Conservation (phyloP, 2,329 filamentous ascomycete genomes). For the Pestalotiopsis sp. region DNA sequence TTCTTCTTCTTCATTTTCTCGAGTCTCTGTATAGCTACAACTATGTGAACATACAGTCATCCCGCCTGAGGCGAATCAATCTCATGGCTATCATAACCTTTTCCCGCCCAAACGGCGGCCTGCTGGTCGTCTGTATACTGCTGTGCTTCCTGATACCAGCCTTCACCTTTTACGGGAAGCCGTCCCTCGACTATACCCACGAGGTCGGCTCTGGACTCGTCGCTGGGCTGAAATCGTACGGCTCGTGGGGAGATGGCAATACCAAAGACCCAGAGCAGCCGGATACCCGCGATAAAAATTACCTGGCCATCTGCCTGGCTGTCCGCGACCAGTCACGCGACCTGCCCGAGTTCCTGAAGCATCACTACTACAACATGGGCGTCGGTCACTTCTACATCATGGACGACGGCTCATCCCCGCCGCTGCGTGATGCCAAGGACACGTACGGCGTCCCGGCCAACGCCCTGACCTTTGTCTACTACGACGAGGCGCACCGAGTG, state of each 20-base stretch:
- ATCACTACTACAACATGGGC: constrained; percentile 21
- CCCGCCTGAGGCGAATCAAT: neutral
- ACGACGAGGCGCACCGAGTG: constrained; percentile 14
- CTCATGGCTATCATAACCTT: neutral
- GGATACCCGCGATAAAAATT: constrained; percentile 7
- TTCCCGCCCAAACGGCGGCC: neutral
- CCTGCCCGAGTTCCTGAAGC: constrained; percentile 19
- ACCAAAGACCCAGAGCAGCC: neutral
- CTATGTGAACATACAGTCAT: neutral
- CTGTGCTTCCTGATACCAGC: constrained; percentile 7
- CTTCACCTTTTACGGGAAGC: constrained; percentile 6
- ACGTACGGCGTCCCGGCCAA: constrained; percentile 8
- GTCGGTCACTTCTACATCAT: constrained; percentile 20
- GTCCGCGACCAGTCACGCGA: constrained; percentile 18
- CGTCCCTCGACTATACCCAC: neutral
- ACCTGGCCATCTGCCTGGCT: constrained; percentile 18
- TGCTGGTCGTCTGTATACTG: neutral
- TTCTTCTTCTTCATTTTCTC: neutral
- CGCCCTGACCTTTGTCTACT: constrained; percentile 15
- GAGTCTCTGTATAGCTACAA: neutral
- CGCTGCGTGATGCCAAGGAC: constrained; percentile 9
- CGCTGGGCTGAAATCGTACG: neutral
- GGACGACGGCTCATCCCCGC: constrained; percentile 20
- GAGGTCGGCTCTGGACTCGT: neutral
- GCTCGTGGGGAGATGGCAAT: neutral